Percentiles rank a stretch among this genome's conserved stretches.
Evolutionary conservation across 352 stramenopile species (phyloP).

Genomic region (Sclerospora graminicola): DNA sequence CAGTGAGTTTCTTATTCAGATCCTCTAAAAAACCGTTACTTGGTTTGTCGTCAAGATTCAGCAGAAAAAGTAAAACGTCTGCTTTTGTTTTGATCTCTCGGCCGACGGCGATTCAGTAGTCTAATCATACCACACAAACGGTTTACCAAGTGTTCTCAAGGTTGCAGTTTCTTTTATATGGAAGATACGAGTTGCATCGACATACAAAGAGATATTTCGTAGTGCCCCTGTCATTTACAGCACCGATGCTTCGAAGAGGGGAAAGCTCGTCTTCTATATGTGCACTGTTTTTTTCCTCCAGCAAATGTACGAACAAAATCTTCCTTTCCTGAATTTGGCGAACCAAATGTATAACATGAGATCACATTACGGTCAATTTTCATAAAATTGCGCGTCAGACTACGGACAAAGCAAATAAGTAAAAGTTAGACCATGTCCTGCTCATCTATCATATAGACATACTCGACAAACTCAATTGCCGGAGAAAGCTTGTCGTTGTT

Average conservation of each 20-base stretch:
- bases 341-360: conserved; percentile 59
- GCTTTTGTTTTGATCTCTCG: no score
- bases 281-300: no score
- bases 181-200: not conserved
- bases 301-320: no score
- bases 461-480: conserved; percentile 60
- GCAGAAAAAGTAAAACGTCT: conserved; percentile 58
- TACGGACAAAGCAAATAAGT: conserved; percentile 27
- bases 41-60: conserved; percentile 39
- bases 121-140: conserved; percentile 15
- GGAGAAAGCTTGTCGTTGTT: conserved; percentile 64
- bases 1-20: conserved; percentile 39
- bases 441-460: conserved; percentile 5
- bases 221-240: no score
- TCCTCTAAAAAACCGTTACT: conserved; percentile 40
- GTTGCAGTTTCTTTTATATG: not conserved
- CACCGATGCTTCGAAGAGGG: no score
- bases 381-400: conserved; percentile 38
- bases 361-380: conserved; percentile 60
- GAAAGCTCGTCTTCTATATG: no score
- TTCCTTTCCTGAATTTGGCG: no score
- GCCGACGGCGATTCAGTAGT: conserved; percentile 51
- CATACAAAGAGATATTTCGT: no score
- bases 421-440: not conserved
- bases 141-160: not conserved